Base-by-base conservation (phyloP, 495 filamentous ascomycete species). In the Massariosphaeria phaeospora region DNA sequence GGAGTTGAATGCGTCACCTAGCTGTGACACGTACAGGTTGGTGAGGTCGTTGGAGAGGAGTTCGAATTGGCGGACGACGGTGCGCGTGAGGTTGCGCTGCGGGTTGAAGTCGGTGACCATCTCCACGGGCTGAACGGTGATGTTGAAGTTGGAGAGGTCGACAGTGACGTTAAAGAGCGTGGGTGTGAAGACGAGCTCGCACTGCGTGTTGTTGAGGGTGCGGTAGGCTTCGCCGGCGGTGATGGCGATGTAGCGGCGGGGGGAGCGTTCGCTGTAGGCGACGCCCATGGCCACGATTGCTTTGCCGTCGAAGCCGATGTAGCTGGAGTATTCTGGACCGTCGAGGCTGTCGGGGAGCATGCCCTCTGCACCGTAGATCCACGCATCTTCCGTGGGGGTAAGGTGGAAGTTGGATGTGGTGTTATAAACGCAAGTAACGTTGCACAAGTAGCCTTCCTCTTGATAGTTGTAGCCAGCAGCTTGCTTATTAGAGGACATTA, bases 341-440 rank as follows among this genome's bases (percentile, higher is more conserved):
- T 48, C 47, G 34, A 40, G 27, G 27, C 61, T 66, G 38, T 69
- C 65, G 12, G 68, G 69, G 2, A 69, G 65, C 11, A 27, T 50
- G 0, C 64, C 69, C 3, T 10, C 27, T 13, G 53, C 67, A 9
- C 42, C 46, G 42, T 57, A 63, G 17, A 69, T 52, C 52, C 47
- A 62, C 25, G 49, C 38, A 9, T 24, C 13, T 7, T 24, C 17
- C 7, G 30, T 35, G n/a, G 44, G 35, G 21, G 43, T n/a, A 18
- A 59, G 21, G 0, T 52, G 25, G 23, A 56, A 27, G 20, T 45
- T 33, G 9, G 57, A 56, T 38, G 49, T 64, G 9, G 18, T 33
- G 48, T 73, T 73, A 47, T 69, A 64, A 21, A 66, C 65, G 52
- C 70, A 72, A 2, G 40, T 39, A 0, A 67, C 64, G 9, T 55